Percentiles rank a stretch among this genome's conserved stretches.
Conservation (phyloP, 2,329 filamentous ascomycete genomes). For the Chalara sp. region DNA sequence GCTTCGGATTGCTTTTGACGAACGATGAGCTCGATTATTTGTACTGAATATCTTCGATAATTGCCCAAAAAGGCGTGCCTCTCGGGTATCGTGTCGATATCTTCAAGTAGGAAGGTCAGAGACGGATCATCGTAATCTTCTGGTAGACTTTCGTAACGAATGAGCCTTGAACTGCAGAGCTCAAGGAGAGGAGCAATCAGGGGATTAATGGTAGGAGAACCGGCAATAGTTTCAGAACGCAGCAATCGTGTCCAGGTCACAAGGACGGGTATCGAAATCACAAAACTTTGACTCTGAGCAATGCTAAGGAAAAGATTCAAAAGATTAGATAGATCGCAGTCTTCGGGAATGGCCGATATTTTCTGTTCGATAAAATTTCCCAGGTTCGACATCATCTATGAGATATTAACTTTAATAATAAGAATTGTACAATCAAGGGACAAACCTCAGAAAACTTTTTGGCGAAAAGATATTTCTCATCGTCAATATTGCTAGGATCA, state of each 20-base stretch:
- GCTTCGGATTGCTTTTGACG: conserved; percentile 77
- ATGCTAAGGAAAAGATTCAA: conserved; percentile 74
- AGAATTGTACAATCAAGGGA: neutral
- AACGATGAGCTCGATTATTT: conserved; percentile 82
- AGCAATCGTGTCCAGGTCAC: conserved; percentile 85
- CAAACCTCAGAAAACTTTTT: conserved; percentile 90
- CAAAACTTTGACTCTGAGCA: conserved; percentile 77
- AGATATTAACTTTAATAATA: conserved; percentile 3
- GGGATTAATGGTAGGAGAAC: conserved; percentile 49
- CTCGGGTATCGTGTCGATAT: conserved; percentile 91
- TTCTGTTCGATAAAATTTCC: conserved; percentile 80
- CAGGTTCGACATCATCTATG: conserved; percentile 74
- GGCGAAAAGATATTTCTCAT: conserved; percentile 83
- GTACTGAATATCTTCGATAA: conserved; percentile 83
- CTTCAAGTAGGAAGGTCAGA: conserved; percentile 77
- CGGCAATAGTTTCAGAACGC: conserved; percentile 61
- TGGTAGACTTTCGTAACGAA: conserved; percentile 82
- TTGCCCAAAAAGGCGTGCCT: conserved; percentile 93
- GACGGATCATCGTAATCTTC: conserved; percentile 76
- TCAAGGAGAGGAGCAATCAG: conserved; percentile 74
- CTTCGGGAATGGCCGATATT: conserved; percentile 56
- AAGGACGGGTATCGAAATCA: conserved; percentile 87
- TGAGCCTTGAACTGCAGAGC: conserved; percentile 72
- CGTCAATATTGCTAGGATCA: conserved; percentile 76
- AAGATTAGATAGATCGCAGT: conserved; percentile 65